These are phyloP conservation scores for Byssothecium circinans DNA, from an alignment of 2,329 filamentous ascomycete genomes.

Conservation along the genomic window DNA sequence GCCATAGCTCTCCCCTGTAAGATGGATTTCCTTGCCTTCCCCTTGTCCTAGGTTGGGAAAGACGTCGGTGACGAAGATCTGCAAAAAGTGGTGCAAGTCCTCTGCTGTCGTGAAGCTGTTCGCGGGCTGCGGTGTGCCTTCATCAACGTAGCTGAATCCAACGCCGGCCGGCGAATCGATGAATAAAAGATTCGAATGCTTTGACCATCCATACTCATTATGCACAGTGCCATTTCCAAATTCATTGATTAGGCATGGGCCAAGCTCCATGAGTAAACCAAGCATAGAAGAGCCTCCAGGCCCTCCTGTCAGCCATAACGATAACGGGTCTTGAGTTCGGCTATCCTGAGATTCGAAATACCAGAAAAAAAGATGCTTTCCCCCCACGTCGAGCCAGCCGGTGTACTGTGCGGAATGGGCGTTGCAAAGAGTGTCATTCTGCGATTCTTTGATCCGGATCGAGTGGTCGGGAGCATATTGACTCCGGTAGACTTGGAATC, in stretches of 20 bases:
- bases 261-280: constrained; percentile 42
- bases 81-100: constrained; percentile 55
- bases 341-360: constrained; percentile 47
- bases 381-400: constrained; percentile 42
- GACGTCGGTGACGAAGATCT: constrained; percentile 50
- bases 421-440: constrained; percentile 37
- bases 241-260: constrained; percentile 44
- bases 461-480: constrained; percentile 36
- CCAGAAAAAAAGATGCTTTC: constrained; percentile 52
- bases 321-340: constrained; percentile 41
- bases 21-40: constrained; percentile 42
- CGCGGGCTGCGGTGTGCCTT: constrained; percentile 36
- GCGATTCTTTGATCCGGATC: constrained; percentile 38
- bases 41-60: constrained; percentile 46
- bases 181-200: constrained; percentile 41
- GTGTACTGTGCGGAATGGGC: constrained; percentile 40
- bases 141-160: constrained; percentile 43
- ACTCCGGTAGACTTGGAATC: constrained; percentile 36
- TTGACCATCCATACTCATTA: constrained; percentile 46
- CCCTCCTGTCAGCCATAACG: constrained; percentile 48
- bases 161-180: constrained; percentile 45
- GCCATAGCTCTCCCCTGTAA: constrained; percentile 55
- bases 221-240: constrained; percentile 42
- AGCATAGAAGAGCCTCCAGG: constrained; percentile 43
- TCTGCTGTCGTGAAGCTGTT: constrained; percentile 49